phyloP scores from a whole-genome alignment of 768 basidiomycete genomes.

The Suillus sp. region DNA sequence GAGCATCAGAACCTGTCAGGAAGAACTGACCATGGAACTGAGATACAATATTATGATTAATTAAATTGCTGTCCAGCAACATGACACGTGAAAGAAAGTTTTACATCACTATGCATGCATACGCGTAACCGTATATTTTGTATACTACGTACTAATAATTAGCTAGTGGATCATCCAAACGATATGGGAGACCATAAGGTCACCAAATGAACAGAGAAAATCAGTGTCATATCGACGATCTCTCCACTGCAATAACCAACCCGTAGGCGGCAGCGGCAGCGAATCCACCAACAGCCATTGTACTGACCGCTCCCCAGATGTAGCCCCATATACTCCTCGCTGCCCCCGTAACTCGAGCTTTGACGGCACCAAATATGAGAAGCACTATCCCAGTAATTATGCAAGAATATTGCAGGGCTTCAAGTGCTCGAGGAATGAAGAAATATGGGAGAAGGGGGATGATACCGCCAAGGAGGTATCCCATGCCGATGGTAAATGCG shows the following conservation, averaged over 20 bases:
- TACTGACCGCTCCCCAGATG: constrained; percentile 85
- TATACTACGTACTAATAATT: not conserved
- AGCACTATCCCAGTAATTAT: constrained; percentile 84
- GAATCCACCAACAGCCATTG: constrained; percentile 84
- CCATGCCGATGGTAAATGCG: constrained; percentile 93
- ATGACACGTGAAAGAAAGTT: not conserved
- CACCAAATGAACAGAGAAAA: not conserved
- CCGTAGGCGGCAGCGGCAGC: constrained; percentile 80
- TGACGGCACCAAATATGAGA: constrained; percentile 88
- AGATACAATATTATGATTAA: not conserved
- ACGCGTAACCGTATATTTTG: not conserved
- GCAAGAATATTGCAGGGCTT: constrained; percentile 72
- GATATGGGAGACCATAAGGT: not conserved
- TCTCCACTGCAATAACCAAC: constrained; percentile 55
- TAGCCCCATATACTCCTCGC: constrained; percentile 68
- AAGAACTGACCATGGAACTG: not conserved
- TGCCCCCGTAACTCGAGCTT: constrained; percentile 86
- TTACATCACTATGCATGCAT: not conserved
- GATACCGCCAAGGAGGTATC: constrained; percentile 90
- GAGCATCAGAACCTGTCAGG: not conserved
- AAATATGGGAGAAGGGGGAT: constrained; percentile 94
- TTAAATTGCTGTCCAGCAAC: not conserved
- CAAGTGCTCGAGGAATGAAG: constrained; percentile 71
- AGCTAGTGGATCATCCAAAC: not conserved
- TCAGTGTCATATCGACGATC: constrained; percentile 7